Evolutionary conservation across 495 filamentous ascomycete genomes (phyloP), one percentile per base, ranked within the genome.

Genomic region (Geopyxis carbonaria): DNA sequence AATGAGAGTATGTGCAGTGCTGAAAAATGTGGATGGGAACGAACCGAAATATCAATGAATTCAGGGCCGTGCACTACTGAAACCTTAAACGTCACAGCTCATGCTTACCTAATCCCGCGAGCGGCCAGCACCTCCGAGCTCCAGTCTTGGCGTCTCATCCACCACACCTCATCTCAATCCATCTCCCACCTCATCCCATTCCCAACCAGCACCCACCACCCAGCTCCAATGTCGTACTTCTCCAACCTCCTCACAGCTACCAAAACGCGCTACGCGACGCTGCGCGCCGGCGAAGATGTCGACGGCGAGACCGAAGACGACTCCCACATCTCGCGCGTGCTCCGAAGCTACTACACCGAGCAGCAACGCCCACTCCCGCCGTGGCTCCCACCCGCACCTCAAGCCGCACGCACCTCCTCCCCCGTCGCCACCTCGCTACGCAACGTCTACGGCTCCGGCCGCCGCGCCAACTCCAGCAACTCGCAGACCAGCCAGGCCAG

Each of bases 251-350:
- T 56, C 31, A 56, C 51, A 13, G 51, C 52, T 9, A 56, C 52
- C 2, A 56, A 56, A 37, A 43, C 52, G n/a, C 52, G 53, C 38
- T 52, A 52, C 42, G 44, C 51, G 28, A 40, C 47, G 13, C 44
- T 56, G 27, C 52, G 52, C 4, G 47, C 42, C 5, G 46, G 45
- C 25, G 41, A 45, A 51, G 86, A 91, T 57, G 68, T 75, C 41
- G 86, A 93, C 62, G 80, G 80, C 45, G 86, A 94, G 53, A 89
- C 83, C 42, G 84, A 91, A 62, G 85, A 93, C 61, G 79, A 89
- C 64, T 86, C 84, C 1, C 84, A 93, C 62, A 76, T 97, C 55
- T 87, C 81, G 61, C 79, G 86, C 55, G 86, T 92, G 10, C 74
- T 97, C n/a, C 79, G 89, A 37, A 78, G 74, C 41, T 93, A 95